Percentiles rank a stretch among this genome's conserved stretches.
Conservation (phyloP, 139 green algal genomes). For the Edaphochlamys debaryana region DNA sequence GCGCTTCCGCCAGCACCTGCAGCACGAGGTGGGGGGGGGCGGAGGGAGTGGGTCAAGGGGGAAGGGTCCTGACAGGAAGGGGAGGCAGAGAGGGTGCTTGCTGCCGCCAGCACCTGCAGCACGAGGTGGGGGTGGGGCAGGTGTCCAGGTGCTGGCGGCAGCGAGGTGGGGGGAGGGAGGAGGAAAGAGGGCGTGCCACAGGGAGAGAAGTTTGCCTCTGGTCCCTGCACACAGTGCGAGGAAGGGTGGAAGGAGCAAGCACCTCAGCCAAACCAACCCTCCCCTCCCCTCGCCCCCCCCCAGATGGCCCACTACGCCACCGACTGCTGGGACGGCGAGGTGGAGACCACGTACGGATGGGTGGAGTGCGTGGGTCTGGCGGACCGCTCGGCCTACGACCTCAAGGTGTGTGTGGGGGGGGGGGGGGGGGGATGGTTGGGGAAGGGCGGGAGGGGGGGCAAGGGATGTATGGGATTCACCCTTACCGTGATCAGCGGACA, state of each 20-base stretch:
- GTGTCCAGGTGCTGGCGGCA: not conserved
- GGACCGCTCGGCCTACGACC: slow-evolving; percentile 95
- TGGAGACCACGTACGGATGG: slow-evolving; percentile 97
- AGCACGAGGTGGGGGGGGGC: slow-evolving; percentile 87
- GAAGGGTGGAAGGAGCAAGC: no score
- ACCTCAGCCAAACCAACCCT: not conserved
- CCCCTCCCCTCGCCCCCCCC: not conserved
- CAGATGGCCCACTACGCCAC: slow-evolving; percentile 68
- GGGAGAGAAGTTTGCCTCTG: no score
- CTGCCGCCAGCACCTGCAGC: no score
- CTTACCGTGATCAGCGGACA: no score
- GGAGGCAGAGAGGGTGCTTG: no score
- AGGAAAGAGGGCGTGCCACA: no score
- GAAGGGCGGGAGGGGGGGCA: not conserved
- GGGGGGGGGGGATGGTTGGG: not conserved
- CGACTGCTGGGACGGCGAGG: slow-evolving; percentile 99
- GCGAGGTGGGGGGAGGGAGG: no score
- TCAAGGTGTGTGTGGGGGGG: slow-evolving; percentile 51
- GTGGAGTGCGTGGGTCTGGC: slow-evolving; percentile 98
- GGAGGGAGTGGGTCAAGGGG: not conserved
- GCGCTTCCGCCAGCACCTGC: slow-evolving; percentile 97
- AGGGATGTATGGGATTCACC: no score
- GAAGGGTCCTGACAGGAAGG: not conserved
- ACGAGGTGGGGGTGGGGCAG: no score
- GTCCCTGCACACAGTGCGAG: no score